Evolutionary conservation across 768 basidiomycete genomes (phyloP), one percentile per base, ranked within the genome.

Genomic region (Boletus insuetus): DNA sequence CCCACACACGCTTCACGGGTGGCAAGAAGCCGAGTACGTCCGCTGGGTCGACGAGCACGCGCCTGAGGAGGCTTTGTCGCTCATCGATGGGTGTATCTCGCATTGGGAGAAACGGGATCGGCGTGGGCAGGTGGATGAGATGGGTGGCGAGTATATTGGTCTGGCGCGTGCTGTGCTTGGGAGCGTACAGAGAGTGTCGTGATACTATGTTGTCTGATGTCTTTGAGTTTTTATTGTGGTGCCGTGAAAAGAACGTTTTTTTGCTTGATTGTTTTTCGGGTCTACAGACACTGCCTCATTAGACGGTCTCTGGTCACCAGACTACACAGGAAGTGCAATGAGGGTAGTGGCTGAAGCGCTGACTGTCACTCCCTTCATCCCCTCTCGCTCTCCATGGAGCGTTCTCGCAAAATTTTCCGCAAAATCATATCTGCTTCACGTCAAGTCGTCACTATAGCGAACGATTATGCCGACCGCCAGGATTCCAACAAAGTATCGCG

Each of bases 21-120:
- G 97, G 97, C 88, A 91, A 54, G 94, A 98, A 67, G 81, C 88
- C 4, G 97, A 98, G 75, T 99, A 99, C 70, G 91, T 97, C 46
- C 83, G 91, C 43, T 99, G 95, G 94, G 79, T 98, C 13, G 89
- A 92, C 56, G 95, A 97, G 67, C 97, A 98, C 64, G 77, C 84
- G 3, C 83, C 87, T 55, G 81, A 79, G 56, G 97, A 98, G 67
- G 82, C 88, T 8, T 83, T 84, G 81, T 82, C 82, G 14, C 79
- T 99, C 44, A 74, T 99, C 13, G 90, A 95, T 51, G 81, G 87
- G 14, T 88, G 89, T 0, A 73, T 98, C n/a, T 66, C 80, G 4
- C 85, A 86, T 56, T 92, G 89, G 90, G 87, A 94, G 69, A 86
- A 86, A 64, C 76, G 82, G 10, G 86, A 84, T 65, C 78, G 73